Conservation (phyloP, 129 eudicot genomes). For the Pulicaria dysenterica region DNA sequence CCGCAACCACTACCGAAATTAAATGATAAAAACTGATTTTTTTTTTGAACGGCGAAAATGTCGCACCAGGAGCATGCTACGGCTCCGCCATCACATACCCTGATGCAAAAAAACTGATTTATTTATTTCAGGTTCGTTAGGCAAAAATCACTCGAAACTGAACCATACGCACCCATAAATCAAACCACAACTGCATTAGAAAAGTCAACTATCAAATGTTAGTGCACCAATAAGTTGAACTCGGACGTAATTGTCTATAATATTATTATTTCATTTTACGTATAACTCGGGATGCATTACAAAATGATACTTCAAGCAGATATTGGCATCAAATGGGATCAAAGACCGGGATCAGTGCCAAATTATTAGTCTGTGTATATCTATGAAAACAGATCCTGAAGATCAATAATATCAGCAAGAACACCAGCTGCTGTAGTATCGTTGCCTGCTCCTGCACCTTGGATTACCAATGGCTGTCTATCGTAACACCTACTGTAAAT, state of each 20-base stretch:
- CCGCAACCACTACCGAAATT: too few species aligned
- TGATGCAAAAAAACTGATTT: too few species aligned
- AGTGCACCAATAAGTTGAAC: background rate
- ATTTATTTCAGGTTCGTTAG: too few species aligned
- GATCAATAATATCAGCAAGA: conserved; percentile 85
- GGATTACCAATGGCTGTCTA: conserved; percentile 81
- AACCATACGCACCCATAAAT: too few species aligned
- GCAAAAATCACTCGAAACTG: too few species aligned
- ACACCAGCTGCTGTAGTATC: conserved; percentile 97
- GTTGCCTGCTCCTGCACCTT: conserved; percentile 98
- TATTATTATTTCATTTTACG: background rate
- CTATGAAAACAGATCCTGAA: conserved; percentile 57
- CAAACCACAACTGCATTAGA: too few species aligned
- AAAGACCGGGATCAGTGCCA: conserved; percentile 10
- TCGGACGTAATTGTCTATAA: background rate
- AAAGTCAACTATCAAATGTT: too few species aligned
- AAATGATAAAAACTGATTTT: too few species aligned
- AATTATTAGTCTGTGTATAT: background rate
- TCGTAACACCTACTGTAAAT: conserved; percentile 79
- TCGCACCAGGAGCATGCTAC: too few species aligned
- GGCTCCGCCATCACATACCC: too few species aligned
- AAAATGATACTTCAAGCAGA: background rate
- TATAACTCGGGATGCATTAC: background rate
- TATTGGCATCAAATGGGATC: background rate
- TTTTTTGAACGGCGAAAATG: too few species aligned